Evolutionary conservation across 805 yeast species (phyloP).

Genomic region (Pichia rugopelliculosa): DNA sequence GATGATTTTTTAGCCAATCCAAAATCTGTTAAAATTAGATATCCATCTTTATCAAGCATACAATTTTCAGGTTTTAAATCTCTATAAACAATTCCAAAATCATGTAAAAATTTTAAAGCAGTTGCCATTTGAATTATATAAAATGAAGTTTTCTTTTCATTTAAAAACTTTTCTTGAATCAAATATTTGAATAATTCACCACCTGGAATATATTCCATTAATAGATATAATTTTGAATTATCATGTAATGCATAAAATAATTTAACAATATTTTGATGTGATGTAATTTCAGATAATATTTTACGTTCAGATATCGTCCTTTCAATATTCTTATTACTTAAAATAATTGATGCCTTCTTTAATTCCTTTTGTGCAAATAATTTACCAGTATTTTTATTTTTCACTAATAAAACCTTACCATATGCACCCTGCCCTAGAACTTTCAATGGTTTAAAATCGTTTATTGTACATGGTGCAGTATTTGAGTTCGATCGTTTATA

Average conservation of each 20-base stretch:
- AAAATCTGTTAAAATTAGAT: constrained; percentile 76
- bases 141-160: constrained; percentile 58
- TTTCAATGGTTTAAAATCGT: constrained; percentile 61
- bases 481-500: constrained; percentile 11
- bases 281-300: constrained; percentile 51
- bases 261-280: constrained; percentile 78
- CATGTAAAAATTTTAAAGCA: constrained; percentile 68
- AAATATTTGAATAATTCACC: constrained; percentile 73
- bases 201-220: constrained; percentile 82
- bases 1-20: constrained; percentile 55
- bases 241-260: constrained; percentile 82
- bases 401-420: constrained; percentile 74
- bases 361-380: constrained; percentile 81
- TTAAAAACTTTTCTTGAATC: constrained; percentile 36
- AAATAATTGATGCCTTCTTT: constrained; percentile 66
- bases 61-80: constrained; percentile 90
- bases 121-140: constrained; percentile 76
- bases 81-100: constrained; percentile 73
- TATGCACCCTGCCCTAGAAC: constrained; percentile 83
- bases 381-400: constrained; percentile 49
- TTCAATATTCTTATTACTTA: constrained; percentile 46
- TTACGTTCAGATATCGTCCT: constrained; percentile 72
- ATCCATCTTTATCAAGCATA: constrained; percentile 64
- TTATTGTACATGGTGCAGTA: constrained; percentile 18
- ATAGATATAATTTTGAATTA: constrained; percentile 56